Evolutionary conservation across 345 rosid species (phyloP).

Genomic region (Pistacia atlantica): DNA sequence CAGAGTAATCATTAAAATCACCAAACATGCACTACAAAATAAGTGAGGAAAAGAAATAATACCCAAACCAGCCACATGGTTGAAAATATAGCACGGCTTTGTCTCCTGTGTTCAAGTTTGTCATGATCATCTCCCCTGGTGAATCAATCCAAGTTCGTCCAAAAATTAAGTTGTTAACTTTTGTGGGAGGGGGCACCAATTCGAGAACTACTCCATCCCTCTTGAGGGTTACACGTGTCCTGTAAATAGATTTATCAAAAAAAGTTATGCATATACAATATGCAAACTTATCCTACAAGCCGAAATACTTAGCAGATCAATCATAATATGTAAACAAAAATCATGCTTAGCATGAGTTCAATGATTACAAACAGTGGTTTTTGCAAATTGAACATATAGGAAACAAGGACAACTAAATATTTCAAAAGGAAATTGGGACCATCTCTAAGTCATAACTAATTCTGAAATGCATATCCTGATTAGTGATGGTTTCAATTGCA

Average conservation of each 20-base stretch:
- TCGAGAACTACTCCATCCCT: conserved; percentile 75
- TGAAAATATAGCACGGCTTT: conserved; percentile 79
- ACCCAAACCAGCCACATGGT: conserved; percentile 91
- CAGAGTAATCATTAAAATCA: neutral
- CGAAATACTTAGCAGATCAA: neutral
- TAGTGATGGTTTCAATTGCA: neutral
- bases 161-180: conserved; percentile 75
- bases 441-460: neutral
- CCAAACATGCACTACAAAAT: neutral
- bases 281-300: neutral
- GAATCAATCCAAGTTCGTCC: conserved; percentile 87
- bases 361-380: neutral
- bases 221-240: conserved; percentile 75
- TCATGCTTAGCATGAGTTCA: neutral
- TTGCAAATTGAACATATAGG: neutral
- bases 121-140: conserved; percentile 77
- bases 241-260: conserved; percentile 31
- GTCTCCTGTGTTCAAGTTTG: conserved; percentile 75
- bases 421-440: neutral
- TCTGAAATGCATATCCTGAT: neutral
- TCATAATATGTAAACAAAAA: neutral
- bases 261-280: conserved; percentile 8
- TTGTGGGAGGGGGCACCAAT: conserved; percentile 80
- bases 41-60: conserved; percentile 19
- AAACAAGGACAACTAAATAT: neutral